These are phyloP conservation scores for Cadophora sp. DNA, from an alignment of 2,329 filamentous ascomycete genomes.

Conservation along the genomic window DNA sequence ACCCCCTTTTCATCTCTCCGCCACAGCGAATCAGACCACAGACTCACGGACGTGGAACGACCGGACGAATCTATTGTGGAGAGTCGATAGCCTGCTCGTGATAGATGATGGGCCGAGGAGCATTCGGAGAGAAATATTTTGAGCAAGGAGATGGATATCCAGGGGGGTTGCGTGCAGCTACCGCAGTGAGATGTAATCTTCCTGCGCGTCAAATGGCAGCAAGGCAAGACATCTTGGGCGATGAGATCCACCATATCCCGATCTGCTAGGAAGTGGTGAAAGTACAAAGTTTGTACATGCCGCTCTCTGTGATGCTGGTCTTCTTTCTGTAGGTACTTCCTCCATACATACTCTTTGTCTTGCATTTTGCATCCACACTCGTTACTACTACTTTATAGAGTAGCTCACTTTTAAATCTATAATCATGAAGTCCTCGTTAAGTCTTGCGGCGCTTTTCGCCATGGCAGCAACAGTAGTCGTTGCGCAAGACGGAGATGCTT, in stretches of 20 bases:
- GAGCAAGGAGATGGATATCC: conserved; percentile 2
- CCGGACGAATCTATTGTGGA: conserved; percentile 1
- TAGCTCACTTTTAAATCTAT: neutral
- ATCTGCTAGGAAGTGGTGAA: neutral
- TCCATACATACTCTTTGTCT: neutral
- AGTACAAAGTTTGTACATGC: conserved; percentile 15
- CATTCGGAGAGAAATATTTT: neutral
- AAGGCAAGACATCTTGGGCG: conserved; percentile 5
- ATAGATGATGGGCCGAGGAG: conserved; percentile 12
- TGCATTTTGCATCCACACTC: conserved; percentile 3
- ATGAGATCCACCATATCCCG: conserved; percentile 3
- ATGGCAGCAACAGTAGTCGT: conserved; percentile 20
- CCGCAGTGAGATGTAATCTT: conserved; percentile 10
- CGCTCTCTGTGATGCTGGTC: conserved; percentile 1
- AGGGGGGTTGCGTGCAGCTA: neutral
- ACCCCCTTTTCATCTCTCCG: neutral
- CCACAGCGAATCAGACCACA: neutral
- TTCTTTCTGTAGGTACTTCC: conserved; percentile 10
- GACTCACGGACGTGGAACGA: conserved; percentile 6
- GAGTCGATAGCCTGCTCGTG: conserved; percentile 13
- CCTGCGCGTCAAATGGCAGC: neutral
- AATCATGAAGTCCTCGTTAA: conserved; percentile 29
- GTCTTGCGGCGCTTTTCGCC: conserved; percentile 20
- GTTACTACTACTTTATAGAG: conserved; percentile 5
- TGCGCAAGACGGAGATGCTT: conserved; percentile 21